Evolutionary conservation across 306 rosid species (phyloP), one percentile per base, ranked within the genome.

Genomic region (Cucurbita argyrosperma): DNA sequence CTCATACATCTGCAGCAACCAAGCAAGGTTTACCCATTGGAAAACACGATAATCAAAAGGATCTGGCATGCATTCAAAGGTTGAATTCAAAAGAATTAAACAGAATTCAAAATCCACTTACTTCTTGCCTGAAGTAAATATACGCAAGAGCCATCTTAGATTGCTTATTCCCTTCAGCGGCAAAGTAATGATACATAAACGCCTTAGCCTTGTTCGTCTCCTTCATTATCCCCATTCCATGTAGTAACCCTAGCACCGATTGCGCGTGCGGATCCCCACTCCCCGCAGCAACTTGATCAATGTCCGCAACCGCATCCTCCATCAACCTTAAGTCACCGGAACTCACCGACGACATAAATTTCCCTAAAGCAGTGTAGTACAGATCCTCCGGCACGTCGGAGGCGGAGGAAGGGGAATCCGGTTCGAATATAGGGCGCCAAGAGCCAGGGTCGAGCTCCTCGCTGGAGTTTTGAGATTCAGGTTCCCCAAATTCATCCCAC

Each of bases 141-240:
- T 94, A 94, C 55, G 99, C 99, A 76, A 94, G 85, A 55, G 97
- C 92, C 99, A 94, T 91, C 82, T 88, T 94, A 37, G 99, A 94
- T 71, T 94, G 96, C 95, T 85, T 89, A 68, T 89, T 91, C 50
- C 92, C 99, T 14, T 88, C 85, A 0, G 95, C 76, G 10, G 99
- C 90, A 69, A 94, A 94, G 77, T 86, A 82, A 71, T 94, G 97
- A 59, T 89, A 89, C 18, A 86, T 51, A 75, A 94, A 88, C 0
- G 96, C 86, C 80, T 85, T 94, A 8, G 78, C 89, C 30, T 89
- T 89, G 82, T 82, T 84, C 54, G 75, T 86, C 82, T 89, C 96
- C 76, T 86, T 85, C 83, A 87, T 80, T 74, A 84, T 87, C 12
- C 99, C 99, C 79, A 86, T 79, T 42, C 88, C 91, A 75, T 79